Evolutionary conservation across 345 rosid species (phyloP).

Genomic region (Crucihimalaya himalaica): DNA sequence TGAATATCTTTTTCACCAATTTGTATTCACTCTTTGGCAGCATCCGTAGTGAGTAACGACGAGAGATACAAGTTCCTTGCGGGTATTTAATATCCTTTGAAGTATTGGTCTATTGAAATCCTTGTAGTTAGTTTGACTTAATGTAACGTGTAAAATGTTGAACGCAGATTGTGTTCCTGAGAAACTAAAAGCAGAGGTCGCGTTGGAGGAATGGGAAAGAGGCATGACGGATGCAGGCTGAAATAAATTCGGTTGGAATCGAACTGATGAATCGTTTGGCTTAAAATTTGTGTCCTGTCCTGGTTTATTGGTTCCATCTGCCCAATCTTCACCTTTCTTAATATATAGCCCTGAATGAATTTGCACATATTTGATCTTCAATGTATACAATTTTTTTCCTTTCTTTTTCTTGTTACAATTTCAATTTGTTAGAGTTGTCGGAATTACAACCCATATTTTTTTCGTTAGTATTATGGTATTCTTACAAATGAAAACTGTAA

Average conservation of each 20-base stretch:
- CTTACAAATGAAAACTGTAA: not conserved
- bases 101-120: not conserved
- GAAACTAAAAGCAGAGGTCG: slow-evolving; percentile 66
- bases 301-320: slow-evolving; percentile 14
- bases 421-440: not conserved
- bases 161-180: slow-evolving; percentile 72
- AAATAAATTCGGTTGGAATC: slow-evolving; percentile 12
- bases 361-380: slow-evolving; percentile 17
- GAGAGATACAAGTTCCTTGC: slow-evolving; percentile 79
- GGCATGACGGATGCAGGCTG: slow-evolving; percentile 40
- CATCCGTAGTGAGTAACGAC: slow-evolving; percentile 57
- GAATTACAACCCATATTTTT: not conserved
- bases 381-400: not conserved
- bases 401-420: not conserved
- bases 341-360: not conserved
- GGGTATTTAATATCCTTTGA: slow-evolving; percentile 43
- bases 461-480: not conserved
- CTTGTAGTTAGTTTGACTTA: not conserved
- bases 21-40: slow-evolving; percentile 46
- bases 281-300: not conserved
- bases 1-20: not conserved
- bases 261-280: not conserved
- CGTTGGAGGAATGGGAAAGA: slow-evolving; percentile 50
- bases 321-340: not conserved
- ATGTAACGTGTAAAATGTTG: not conserved